Evolutionary conservation across 2,329 filamentous ascomycete genomes (phyloP).

Genomic region (Colletotrichum sp.): DNA sequence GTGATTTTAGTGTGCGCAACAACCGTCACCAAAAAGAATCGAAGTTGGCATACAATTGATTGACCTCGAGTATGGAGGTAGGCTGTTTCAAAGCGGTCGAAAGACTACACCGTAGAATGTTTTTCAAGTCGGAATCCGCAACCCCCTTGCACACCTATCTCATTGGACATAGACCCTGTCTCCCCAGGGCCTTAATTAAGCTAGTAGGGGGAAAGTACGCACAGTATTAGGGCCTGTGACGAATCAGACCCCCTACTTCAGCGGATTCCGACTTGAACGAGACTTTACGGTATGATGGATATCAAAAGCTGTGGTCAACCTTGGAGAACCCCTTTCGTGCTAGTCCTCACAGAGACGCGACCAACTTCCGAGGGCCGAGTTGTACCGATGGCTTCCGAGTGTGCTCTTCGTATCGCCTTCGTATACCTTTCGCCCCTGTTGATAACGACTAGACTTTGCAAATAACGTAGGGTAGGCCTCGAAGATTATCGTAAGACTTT

Average conservation of each 20-base stretch:
- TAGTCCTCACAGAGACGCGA: background rate
- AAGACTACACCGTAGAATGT: background rate
- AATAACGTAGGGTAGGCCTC: background rate
- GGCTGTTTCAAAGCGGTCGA: background rate
- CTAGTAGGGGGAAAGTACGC: background rate
- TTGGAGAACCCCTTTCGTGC: background rate
- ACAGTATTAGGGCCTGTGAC: background rate
- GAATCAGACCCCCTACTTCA: background rate
- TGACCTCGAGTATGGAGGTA: background rate
- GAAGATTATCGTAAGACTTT: background rate
- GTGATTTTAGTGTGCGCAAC: background rate
- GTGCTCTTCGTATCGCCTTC: background rate
- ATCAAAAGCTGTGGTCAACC: background rate
- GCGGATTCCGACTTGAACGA: background rate
- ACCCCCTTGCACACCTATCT: background rate
- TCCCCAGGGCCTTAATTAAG: background rate
- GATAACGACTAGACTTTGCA: background rate
- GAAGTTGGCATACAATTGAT: background rate
- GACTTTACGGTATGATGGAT: background rate
- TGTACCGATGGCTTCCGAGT: background rate
- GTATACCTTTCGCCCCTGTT: background rate
- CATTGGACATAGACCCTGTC: background rate
- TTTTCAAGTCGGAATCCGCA: background rate
- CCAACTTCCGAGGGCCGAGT: background rate
- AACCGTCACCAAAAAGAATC: background rate